These are phyloP conservation scores for Quambalaria eucalypti DNA, from an alignment of 1,284 basidiomycete species.

Conservation along the genomic window DNA sequence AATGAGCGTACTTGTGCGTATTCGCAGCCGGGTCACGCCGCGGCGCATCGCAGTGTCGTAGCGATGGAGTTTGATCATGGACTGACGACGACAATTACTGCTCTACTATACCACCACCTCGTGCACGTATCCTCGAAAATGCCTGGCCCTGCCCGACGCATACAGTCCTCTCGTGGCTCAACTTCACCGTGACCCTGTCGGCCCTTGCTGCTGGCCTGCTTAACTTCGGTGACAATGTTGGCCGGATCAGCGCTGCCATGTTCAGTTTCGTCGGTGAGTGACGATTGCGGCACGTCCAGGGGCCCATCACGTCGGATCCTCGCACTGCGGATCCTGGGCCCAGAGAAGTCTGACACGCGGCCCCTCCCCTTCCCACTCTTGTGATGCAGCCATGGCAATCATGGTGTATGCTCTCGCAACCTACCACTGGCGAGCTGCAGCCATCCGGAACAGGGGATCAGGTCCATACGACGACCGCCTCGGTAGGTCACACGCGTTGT, in stretches of 20 bases:
- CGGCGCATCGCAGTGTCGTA: no score
- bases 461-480: conserved; percentile 95
- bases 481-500: conserved; percentile 51
- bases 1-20: conserved; percentile 44
- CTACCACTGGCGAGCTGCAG: conserved; percentile 89
- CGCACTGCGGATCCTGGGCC: no score
- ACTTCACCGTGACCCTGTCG: conserved; percentile 47
- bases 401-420: conserved; percentile 93
- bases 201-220: conserved; percentile 45
- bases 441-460: conserved; percentile 80
- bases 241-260: conserved; percentile 83
- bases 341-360: no score
- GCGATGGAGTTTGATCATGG: no score
- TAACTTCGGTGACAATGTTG: conserved; percentile 54
- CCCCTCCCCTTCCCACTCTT: conserved; percentile 1
- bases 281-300: not conserved
- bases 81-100: no score
- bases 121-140: no score
- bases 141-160: no score
- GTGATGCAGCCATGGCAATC: conserved; percentile 71
- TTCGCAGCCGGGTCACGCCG: no score
- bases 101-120: no score
- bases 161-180: conserved; percentile 47
- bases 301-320: no score
- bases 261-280: conserved; percentile 76